Evolutionary conservation across 1,284 basidiomycete genomes (phyloP), one percentile per base, ranked within the genome.

Genomic region (Thelephora terrestris): DNA sequence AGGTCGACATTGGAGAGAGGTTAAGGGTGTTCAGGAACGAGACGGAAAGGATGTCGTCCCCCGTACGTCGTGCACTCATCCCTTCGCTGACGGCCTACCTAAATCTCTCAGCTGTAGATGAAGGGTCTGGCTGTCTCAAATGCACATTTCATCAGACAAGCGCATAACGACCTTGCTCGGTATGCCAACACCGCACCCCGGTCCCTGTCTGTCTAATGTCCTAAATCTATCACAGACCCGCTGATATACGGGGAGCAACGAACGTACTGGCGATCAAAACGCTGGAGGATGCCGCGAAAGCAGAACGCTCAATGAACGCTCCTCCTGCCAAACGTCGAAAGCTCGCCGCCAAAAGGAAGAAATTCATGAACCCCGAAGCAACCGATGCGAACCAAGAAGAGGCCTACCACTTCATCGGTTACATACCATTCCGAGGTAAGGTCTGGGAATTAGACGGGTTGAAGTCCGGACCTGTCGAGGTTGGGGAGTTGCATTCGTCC

Each of bases 331-430:
- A 74, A 59, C 67, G 69, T 32, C 61, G 67, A 39, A 67, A 69
- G 57, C 63, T 61, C 18, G 38, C 17, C 48, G 53, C 51, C 64
- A 59, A 60, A 45, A 53, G 57, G 14, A 49, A 52, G 45, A 57
- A 51, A 48, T 46, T 57, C 52, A 48, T 51, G 45, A 57, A 52
- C 48, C 46, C 57, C 52, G 16, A 49, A 51, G 50, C 57, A 3
- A 69, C 72, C 24, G 55, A 53, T 24, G 54, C 57, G 5, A 61
- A 65, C 21, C 59, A 63, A 27, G 66, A 75, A 49, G 76, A 78
- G 45, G 65, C 67, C 0, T 81, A 73, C 60, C 78, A 81, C 57
- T 81, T 78, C 64, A 78, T 80, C 50, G 77, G 75, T 10, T 81
- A 80, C 54, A 75, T 80, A 23, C 78, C 78, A 5, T 71, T 72